Conservation (phyloP, 352 stramenopile species). For the Phytopythium vexans region DNA sequence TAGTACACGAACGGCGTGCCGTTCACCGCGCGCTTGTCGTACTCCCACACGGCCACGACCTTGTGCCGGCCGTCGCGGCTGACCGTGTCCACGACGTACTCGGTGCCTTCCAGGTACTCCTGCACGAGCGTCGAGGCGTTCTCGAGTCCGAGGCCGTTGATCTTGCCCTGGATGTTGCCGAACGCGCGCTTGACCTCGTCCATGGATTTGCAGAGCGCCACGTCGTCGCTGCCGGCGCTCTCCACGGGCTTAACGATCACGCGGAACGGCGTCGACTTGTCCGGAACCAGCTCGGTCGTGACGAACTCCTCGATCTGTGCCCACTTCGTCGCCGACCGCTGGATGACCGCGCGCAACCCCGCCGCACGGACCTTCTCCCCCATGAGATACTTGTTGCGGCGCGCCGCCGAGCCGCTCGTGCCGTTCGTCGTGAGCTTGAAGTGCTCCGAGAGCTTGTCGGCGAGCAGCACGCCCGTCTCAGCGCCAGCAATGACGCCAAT, state of each 20-base stretch:
- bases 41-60: conserved; percentile 95
- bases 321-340: conserved; percentile 75
- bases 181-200: conserved; percentile 91
- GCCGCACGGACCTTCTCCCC: conserved; percentile 76
- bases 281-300: conserved; percentile 40
- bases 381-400: conserved; percentile 90
- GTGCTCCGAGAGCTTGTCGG: conserved; percentile 87
- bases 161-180: conserved; percentile 88
- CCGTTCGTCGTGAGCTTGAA: conserved; percentile 88
- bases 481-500: conserved; percentile 87
- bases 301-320: conserved; percentile 84
- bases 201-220: conserved; percentile 89
- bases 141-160: conserved; percentile 81
- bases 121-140: conserved; percentile 93
- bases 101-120: conserved; percentile 92
- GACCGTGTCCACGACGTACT: conserved; percentile 97
- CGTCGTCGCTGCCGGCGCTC: conserved; percentile 92
- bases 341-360: conserved; percentile 76
- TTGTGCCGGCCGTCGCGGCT: conserved; percentile 92
- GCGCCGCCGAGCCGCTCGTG: conserved; percentile 65
- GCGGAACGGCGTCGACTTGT: conserved; percentile 35
- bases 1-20: conserved; percentile 94
- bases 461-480: conserved; percentile 92
- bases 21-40: conserved; percentile 95
- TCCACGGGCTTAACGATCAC: conserved; percentile 94